phyloP scores from a whole-genome alignment of 176 grass and related monocot genomes.

The Aegilops longissima region DNA sequence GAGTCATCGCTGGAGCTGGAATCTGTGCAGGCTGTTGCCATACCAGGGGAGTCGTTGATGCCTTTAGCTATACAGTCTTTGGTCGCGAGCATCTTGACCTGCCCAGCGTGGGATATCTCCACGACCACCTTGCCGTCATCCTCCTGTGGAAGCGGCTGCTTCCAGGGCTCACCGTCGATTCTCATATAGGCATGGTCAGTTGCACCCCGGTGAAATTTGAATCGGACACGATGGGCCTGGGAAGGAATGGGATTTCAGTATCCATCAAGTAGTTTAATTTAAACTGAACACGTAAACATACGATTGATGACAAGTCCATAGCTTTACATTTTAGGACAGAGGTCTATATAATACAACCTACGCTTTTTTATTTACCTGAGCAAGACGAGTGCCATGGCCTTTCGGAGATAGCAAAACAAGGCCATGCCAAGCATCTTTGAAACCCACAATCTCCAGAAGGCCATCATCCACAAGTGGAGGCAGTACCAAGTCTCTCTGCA shows the following conservation, averaged over 20 bases:
- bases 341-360: not conserved
- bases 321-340: not conserved
- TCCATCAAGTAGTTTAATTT: not conserved
- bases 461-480: slow-evolving; percentile 95
- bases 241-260: not conserved
- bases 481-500: slow-evolving; percentile 80
- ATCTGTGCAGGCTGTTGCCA: slow-evolving; percentile 31
- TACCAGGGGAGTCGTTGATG: slow-evolving; percentile 25
- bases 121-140: slow-evolving; percentile 73
- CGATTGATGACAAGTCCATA: not conserved
- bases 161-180: slow-evolving; percentile 99
- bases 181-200: slow-evolving; percentile 82
- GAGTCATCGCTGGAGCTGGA: slow-evolving; percentile 34
- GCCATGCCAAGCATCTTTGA: slow-evolving; percentile 98
- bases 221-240: slow-evolving; percentile 74
- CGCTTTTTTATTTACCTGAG: slow-evolving; percentile 55
- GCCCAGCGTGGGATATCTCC: slow-evolving; percentile 78
- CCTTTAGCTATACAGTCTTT: slow-evolving; percentile 67
- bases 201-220: slow-evolving; percentile 66
- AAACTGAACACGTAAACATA: not conserved
- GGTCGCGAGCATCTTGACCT: slow-evolving; percentile 81
- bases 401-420: slow-evolving; percentile 79
- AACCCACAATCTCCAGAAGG: slow-evolving; percentile 91
- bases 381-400: slow-evolving; percentile 95
- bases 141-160: slow-evolving; percentile 76